A percentile compares a stretch with the other conserved stretches of the same genome.
Evolutionary conservation across 2,329 filamentous ascomycete genomes (phyloP).

Genomic region (Trichoderma lentiforme): DNA sequence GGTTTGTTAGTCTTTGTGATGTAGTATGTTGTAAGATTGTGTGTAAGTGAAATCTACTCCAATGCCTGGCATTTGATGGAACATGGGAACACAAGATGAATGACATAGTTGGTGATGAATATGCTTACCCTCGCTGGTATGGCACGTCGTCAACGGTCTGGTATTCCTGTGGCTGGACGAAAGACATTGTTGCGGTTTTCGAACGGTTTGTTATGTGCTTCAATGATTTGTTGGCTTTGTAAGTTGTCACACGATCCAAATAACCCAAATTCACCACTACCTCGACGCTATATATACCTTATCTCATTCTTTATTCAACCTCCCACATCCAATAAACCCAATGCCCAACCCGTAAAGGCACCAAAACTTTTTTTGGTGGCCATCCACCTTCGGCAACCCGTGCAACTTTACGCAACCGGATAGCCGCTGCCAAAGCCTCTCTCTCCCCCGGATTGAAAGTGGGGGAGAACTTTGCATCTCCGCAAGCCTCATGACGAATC

Average conservation of each 20-base stretch:
- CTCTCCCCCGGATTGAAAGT: neutral
- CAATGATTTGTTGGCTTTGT: no score
- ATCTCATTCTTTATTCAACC: neutral
- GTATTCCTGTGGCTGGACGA: neutral
- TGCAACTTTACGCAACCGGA: neutral
- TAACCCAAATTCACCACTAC: neutral
- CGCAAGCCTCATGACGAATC: neutral
- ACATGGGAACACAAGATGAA: neutral
- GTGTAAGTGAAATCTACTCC: neutral
- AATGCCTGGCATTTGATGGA: neutral
- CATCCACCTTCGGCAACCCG: neutral
- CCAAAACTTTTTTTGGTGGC: neutral
- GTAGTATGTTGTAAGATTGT: neutral
- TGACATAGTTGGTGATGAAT: neutral
- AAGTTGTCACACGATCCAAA: neutral
- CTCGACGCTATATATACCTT: neutral
- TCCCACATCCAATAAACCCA: neutral
- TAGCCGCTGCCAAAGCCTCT: neutral
- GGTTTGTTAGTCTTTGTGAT: neutral
- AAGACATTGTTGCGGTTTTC: neutral
- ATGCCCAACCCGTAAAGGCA: neutral
- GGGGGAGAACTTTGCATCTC: neutral
- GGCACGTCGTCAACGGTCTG: slow-evolving; percentile 4
- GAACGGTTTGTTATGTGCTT: neutral
- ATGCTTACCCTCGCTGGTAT: slow-evolving; percentile 1